Base-by-base conservation (phyloP, 1,139 yeast species). In the Saccharomyces pastorianus region DNA sequence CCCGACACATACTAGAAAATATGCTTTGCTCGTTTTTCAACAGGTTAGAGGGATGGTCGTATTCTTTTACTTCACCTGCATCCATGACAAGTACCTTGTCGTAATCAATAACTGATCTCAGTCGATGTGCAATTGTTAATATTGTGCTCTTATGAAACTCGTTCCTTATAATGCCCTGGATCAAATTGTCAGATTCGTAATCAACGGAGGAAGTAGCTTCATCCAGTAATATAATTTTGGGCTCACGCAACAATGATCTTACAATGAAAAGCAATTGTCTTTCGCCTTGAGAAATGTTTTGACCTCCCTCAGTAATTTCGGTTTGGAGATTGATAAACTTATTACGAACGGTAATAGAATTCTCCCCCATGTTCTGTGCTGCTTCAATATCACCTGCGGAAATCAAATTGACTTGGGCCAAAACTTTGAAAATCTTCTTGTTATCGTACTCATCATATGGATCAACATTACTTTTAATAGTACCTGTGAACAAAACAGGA, bases 171-270 rank as follows among this genome's bases (percentile, higher is more conserved):
- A 96, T 88, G 57, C 80, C 79, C 72, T 90, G 96, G 64, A 90
- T 88, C 72, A 82, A 80, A 11, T 95, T 83, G 71, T 90, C 96
- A 0, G 96, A 85, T 59, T 85, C 84, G 70, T 88, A 88, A 72
- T 89, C 96, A 66, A 89, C 88, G 0, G 96, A 88, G 3, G 96
- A 95, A 28, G 96, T 89, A 3, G 96, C 96, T 73, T 89, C 97
- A 68, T 89, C 96, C 59, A 89, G 76, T 62, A 89, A 75, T 62
- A 89, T 81, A 51, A 90, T 84, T 71, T 85, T 88, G 34, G 96
- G 96, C 52, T 83, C 75, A 69, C 84, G 84, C 59, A 89, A 77
- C 59, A 89, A 75, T 0, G 96, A 86, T 68, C 96, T 78, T 2
- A 95, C 95, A 57, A 89, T 77, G 73, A 96, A 89, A 77, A 89